Evolutionary conservation across 345 rosid genomes (phyloP).

Genomic region (Acer negundo): DNA sequence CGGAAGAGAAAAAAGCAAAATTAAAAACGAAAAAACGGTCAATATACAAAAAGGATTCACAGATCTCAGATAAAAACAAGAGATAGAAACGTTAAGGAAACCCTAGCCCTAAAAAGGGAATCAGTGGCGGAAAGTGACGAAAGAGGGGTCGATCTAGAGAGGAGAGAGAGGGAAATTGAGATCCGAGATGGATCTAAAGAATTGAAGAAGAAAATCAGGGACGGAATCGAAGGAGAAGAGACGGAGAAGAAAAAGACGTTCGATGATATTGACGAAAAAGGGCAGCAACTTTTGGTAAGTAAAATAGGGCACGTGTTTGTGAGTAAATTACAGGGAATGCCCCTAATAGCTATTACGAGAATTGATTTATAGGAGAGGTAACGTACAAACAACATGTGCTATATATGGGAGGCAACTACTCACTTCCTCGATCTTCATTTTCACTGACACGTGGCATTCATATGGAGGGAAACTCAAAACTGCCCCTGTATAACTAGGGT

Average conservation of each 20-base stretch:
- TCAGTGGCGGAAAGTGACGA: background rate
- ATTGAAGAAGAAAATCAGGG: conserved; percentile 13
- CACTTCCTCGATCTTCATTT: background rate
- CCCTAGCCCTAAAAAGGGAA: conserved; percentile 37
- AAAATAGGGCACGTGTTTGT: conserved; percentile 29
- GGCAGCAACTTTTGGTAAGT: conserved; percentile 1
- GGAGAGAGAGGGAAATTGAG: background rate
- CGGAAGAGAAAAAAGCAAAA: background rate
- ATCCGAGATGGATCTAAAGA: conserved; percentile 7
- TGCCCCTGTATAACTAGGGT: too few relatives aligned
- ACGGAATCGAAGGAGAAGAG: conserved; percentile 14
- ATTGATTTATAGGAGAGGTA: background rate
- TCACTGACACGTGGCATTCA: background rate
- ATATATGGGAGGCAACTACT: background rate
- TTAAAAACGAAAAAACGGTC: background rate
- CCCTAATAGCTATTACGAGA: conserved; percentile 11
- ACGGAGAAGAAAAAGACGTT: conserved; percentile 21
- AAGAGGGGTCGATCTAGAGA: conserved; percentile 24
- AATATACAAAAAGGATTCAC: background rate
- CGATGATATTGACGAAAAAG: conserved; percentile 26
- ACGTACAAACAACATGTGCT: background rate
- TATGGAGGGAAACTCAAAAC: background rate
- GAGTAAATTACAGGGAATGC: conserved; percentile 33
- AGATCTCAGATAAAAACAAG: conserved; percentile 17
- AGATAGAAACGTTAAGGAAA: conserved; percentile 15